These are phyloP conservation scores for Chaetomiaceae sp. DNA, from an alignment of 2,329 filamentous ascomycete genomes.

Conservation along the genomic window DNA sequence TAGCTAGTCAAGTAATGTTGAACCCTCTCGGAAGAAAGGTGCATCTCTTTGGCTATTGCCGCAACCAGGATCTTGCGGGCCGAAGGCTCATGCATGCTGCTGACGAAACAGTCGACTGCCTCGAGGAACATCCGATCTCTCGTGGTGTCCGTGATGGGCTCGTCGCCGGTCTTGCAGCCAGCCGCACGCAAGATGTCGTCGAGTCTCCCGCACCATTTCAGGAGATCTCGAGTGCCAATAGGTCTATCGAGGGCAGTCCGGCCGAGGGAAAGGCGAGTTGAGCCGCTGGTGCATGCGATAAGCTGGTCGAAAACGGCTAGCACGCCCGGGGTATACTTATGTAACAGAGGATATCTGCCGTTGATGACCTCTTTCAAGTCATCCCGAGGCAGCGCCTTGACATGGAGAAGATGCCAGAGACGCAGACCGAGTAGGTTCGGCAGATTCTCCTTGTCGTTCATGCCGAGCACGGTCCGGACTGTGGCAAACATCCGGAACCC, in stretches of 20 bases:
- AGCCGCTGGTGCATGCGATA: constrained; percentile 38
- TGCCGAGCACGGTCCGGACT: constrained; percentile 69
- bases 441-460: constrained; percentile 61
- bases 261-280: constrained; percentile 31
- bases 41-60: constrained; percentile 79
- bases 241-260: constrained; percentile 42
- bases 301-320: constrained; percentile 56
- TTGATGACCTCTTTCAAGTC: constrained; percentile 74
- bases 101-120: constrained; percentile 86
- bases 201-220: constrained; percentile 86
- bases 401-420: constrained; percentile 76
- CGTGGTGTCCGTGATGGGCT: constrained; percentile 67
- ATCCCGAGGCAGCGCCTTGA: constrained; percentile 58
- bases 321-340: constrained; percentile 56
- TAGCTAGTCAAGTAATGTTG: constrained; percentile 72
- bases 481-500: constrained; percentile 92
- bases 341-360: constrained; percentile 65
- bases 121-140: constrained; percentile 89
- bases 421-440: constrained; percentile 76
- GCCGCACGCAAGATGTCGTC: constrained; percentile 58
- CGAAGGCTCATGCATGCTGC: constrained; percentile 65
- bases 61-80: constrained; percentile 57
- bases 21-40: constrained; percentile 75
- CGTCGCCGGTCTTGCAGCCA: constrained; percentile 61
- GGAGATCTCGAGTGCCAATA: constrained; percentile 62